phyloP scores from a whole-genome alignment of 345 rosid genomes.

The Rhizophora mangle region DNA sequence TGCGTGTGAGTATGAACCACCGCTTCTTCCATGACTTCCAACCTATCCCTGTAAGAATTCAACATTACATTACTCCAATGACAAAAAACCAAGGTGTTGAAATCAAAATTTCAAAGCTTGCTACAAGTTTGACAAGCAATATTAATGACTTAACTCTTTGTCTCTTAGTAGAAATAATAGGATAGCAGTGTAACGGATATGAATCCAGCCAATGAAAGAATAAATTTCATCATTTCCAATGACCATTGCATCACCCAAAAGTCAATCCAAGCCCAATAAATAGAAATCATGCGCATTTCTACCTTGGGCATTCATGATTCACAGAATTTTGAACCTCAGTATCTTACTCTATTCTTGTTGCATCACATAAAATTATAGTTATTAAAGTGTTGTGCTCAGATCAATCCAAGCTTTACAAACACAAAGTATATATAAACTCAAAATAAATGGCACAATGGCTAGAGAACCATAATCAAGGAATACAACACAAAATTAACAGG shows the following conservation, averaged over 20 bases:
- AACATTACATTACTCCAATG: neutral
- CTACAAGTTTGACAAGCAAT: too few species aligned
- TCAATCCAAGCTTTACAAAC: neutral
- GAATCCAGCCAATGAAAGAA: too few species aligned
- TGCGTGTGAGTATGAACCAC: slow-evolving; percentile 95
- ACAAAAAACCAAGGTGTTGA: neutral
- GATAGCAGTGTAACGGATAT: too few species aligned
- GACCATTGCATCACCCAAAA: too few species aligned
- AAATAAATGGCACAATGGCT: slow-evolving; percentile 4
- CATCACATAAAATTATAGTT: neutral
- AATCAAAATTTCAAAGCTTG: too few species aligned
- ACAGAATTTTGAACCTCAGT: too few species aligned
- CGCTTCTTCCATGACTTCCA: slow-evolving; percentile 99
- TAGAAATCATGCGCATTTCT: too few species aligned
- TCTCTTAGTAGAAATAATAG: too few species aligned
- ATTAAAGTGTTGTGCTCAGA: neutral
- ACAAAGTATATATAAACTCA: neutral
- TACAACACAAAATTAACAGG: neutral
- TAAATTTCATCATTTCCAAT: too few species aligned
- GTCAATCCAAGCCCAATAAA: too few species aligned
- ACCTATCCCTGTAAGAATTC: slow-evolving; percentile 70
- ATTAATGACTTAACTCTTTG: too few species aligned
- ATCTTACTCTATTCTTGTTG: neutral
- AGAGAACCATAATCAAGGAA: neutral
- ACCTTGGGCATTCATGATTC: too few species aligned